These are phyloP conservation scores for Passiflora organensis DNA, from an alignment of 345 rosid species.

Conservation along the genomic window DNA sequence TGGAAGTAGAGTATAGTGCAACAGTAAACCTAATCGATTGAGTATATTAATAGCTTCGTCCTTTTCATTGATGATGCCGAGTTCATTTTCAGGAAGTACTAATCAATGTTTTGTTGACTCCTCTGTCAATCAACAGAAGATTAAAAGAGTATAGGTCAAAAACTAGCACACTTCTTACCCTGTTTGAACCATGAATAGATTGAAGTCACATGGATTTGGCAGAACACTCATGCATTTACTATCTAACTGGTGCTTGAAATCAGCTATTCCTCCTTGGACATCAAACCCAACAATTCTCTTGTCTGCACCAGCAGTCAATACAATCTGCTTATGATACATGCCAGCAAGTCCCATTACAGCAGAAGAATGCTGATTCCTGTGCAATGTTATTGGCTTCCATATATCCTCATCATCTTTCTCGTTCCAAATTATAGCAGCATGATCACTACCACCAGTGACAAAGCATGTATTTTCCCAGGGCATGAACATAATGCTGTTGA, in stretches of 20 bases:
- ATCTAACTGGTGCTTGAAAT: conserved; percentile 73
- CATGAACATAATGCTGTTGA: conserved; percentile 73
- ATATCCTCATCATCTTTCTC: conserved; percentile 51
- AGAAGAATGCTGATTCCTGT: conserved; percentile 75
- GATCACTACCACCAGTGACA: conserved; percentile 89
- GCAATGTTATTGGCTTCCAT: conserved; percentile 80
- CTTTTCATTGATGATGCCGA: too few relatives aligned
- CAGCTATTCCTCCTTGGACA: conserved; percentile 57
- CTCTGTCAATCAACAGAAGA: too few relatives aligned
- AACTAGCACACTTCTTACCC: conserved; percentile 51
- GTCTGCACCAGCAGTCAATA: conserved; percentile 85
- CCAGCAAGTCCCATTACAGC: conserved; percentile 97
- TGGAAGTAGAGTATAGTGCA: neutral
- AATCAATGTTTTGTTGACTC: too few relatives aligned
- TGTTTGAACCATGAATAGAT: conserved; percentile 89
- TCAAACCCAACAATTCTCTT: conserved; percentile 80
- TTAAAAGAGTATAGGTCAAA: too few relatives aligned
- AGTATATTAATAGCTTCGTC: neutral
- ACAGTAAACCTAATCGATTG: neutral
- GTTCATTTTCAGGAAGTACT: too few relatives aligned
- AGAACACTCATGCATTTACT: conserved; percentile 93
- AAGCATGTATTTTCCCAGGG: conserved; percentile 73
- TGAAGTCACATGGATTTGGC: conserved; percentile 89
- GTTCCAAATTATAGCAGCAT: conserved; percentile 75
- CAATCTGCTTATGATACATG: conserved; percentile 66